phyloP scores from a whole-genome alignment of 1,139 yeast species.

The Zhuliangozyma blackwelliae region DNA sequence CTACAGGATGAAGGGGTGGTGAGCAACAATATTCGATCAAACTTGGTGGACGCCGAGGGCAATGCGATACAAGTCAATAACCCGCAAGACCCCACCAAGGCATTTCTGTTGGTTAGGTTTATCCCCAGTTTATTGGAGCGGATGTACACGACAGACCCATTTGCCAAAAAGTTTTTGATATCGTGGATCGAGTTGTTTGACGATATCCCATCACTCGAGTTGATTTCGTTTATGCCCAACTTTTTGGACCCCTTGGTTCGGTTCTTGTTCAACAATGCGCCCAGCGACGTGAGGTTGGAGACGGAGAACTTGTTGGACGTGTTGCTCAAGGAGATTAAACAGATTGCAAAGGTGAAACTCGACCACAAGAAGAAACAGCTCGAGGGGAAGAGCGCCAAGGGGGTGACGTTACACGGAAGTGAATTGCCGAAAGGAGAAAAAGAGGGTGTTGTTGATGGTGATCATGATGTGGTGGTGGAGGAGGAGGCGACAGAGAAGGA shows the following conservation, averaged over 20 bases:
- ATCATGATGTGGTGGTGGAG: slow-evolving; percentile 3
- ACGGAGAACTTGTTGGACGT: slow-evolving; percentile 75
- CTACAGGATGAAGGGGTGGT: slow-evolving; percentile 28
- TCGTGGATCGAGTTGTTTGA: slow-evolving; percentile 91
- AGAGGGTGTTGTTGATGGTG: slow-evolving; percentile 6
- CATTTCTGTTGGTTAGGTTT: slow-evolving; percentile 83
- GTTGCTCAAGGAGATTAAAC: slow-evolving; percentile 74
- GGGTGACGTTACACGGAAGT: slow-evolving; percentile 1
- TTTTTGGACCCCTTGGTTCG: slow-evolving; percentile 81
- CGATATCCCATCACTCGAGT: slow-evolving; percentile 87
- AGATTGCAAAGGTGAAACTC: slow-evolving; percentile 65
- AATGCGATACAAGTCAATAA: slow-evolving; percentile 59
- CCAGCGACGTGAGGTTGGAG: slow-evolving; percentile 82
- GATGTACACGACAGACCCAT: slow-evolving; percentile 88
- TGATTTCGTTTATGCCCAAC: slow-evolving; percentile 82
- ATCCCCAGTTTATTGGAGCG: slow-evolving; percentile 88
- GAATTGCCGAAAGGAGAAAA: slow-evolving; percentile 1
- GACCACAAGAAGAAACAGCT: slow-evolving; percentile 36
- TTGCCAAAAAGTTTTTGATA: slow-evolving; percentile 84
- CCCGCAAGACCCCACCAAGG: slow-evolving; percentile 60
- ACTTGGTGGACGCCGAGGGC: slow-evolving; percentile 47
- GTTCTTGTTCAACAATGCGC: slow-evolving; percentile 73
- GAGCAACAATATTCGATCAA: slow-evolving; percentile 16
- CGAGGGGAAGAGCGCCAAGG: slow-evolving; percentile 11
- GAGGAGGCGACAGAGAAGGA: background rate